Conservation (phyloP, 192 early-diverging fungal genomes). For the Backusella westeae region DNA sequence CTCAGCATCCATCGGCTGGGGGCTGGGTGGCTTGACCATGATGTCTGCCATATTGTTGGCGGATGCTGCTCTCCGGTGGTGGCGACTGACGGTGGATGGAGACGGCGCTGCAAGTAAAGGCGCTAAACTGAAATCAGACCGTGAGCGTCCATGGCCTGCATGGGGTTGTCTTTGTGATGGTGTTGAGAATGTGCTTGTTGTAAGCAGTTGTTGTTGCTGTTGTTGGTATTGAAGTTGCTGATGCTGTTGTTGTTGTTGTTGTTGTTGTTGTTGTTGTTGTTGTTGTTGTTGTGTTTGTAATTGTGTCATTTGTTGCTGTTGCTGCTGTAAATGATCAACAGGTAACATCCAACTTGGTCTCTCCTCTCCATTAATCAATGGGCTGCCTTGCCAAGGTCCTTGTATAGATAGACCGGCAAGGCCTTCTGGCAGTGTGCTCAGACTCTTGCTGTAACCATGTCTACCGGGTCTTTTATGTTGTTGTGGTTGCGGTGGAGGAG, state of each 20-base stretch:
- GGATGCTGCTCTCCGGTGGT: conserved; percentile 7
- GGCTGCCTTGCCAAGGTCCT: conserved; percentile 5
- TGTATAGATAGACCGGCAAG: conserved; percentile 7
- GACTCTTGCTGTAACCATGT: conserved; percentile 4
- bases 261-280: not conserved
- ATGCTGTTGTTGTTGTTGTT: not conserved
- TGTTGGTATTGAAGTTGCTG: not conserved
- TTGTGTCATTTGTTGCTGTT: conserved; percentile 12
- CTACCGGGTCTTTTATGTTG: conserved; percentile 4
- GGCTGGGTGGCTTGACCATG: not conserved
- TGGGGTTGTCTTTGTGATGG: not conserved
- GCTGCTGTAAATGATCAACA: not conserved
- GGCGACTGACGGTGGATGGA: not conserved
- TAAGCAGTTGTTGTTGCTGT: not conserved
- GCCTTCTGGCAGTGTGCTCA: conserved; percentile 10
- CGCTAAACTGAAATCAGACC: conserved; percentile 3
- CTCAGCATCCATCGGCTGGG: not conserved
- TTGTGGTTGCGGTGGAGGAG: not conserved
- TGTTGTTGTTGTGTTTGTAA: not conserved
- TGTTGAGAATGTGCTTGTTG: not conserved
- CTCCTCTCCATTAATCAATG: not conserved
- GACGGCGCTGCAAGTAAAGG: not conserved
- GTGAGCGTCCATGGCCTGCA: conserved; percentile 9
- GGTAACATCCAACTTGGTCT: not conserved
- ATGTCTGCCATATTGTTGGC: conserved; percentile 7